These are phyloP conservation scores for Phytophthora syringae DNA, from an alignment of 352 stramenopile genomes.

Conservation along the genomic window DNA sequence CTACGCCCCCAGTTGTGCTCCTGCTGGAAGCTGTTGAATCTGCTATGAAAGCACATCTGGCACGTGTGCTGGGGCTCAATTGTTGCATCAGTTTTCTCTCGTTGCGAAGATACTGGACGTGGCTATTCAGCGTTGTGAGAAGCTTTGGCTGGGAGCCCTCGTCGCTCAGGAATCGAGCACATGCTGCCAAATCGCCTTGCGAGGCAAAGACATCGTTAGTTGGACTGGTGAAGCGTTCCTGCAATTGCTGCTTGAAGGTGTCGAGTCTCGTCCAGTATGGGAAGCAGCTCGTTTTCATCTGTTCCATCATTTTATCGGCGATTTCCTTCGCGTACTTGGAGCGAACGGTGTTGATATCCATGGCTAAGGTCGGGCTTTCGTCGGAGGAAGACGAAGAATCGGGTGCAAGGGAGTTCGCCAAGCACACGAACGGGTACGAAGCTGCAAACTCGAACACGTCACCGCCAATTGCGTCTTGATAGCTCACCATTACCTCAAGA, in stretches of 20 bases:
- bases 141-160: constrained; percentile 5
- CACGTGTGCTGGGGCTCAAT: constrained; percentile 10
- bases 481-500: constrained; percentile 34
- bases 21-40: background rate
- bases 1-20: background rate
- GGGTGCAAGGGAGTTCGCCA: constrained; percentile 14
- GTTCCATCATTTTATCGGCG: constrained; percentile 52
- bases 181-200: constrained; percentile 18
- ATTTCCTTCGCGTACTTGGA: constrained; percentile 58
- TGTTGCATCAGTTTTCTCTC: constrained; percentile 43
- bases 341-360: constrained; percentile 41
- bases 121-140: constrained; percentile 22
- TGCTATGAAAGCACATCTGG: constrained; percentile 33
- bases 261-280: constrained; percentile 54
- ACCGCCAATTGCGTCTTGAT: constrained; percentile 44
- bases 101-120: constrained; percentile 43
- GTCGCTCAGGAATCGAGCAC: constrained; percentile 13
- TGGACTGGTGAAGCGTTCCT: constrained; percentile 25
- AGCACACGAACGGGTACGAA: constrained; percentile 48
- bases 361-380: constrained; percentile 9
- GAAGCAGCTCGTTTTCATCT: constrained; percentile 46
- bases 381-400: constrained; percentile 8
- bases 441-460: constrained; percentile 62
- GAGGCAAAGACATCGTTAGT: constrained; percentile 6
- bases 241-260: constrained; percentile 43